Conservation (phyloP, 129 eudicot genomes). For the Escallonia rubra region DNA sequence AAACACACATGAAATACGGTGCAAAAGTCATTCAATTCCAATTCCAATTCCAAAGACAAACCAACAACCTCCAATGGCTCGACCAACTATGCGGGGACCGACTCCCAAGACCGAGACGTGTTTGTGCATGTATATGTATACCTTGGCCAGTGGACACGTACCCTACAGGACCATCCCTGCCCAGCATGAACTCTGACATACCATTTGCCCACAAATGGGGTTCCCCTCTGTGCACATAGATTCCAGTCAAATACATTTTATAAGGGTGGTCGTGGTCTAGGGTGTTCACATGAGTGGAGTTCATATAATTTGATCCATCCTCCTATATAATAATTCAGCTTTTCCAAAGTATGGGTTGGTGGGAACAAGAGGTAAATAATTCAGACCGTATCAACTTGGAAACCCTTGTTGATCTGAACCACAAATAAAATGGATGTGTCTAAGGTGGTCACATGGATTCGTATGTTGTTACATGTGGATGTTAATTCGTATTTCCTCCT, state of each 20-base stretch:
- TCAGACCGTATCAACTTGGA: not conserved
- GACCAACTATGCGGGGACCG: constrained; percentile 27
- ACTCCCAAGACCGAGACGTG: constrained; percentile 17
- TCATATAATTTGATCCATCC: not conserved
- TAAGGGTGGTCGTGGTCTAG: not conserved
- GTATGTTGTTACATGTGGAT: not conserved
- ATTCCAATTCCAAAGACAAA: not conserved
- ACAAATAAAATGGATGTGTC: not conserved
- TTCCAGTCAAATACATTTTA: not conserved
- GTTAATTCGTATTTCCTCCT: not conserved
- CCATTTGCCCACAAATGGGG: not conserved
- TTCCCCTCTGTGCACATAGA: not conserved
- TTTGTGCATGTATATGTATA: not conserved
- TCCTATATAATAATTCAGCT: not conserved
- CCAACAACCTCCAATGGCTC: constrained; percentile 3
- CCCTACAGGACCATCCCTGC: constrained; percentile 11
- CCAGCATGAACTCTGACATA: not conserved
- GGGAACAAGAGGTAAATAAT: constrained; percentile 3
- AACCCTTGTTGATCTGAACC: too few species aligned
- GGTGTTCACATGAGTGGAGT: not conserved
- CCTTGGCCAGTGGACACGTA: constrained; percentile 17
- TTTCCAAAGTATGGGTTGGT: constrained; percentile 10
- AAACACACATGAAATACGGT: not conserved
- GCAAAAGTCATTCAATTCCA: not conserved
- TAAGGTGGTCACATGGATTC: not conserved